These are phyloP conservation scores for Daedaleopsis nitida DNA, from an alignment of 768 basidiomycete genomes.

Conservation along the genomic window DNA sequence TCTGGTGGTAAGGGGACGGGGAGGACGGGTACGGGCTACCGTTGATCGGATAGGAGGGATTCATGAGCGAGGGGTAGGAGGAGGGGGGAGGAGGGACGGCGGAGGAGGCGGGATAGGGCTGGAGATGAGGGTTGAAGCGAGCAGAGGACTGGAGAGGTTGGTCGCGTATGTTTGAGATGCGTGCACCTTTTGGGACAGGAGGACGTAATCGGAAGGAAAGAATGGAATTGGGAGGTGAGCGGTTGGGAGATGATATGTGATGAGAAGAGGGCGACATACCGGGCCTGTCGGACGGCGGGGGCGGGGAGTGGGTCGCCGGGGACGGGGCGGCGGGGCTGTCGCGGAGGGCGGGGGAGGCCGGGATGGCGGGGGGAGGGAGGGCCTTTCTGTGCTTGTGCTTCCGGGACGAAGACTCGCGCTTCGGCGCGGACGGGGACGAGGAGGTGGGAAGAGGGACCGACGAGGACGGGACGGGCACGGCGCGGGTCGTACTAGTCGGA, in stretches of 20 bases:
- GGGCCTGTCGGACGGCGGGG: constrained; percentile 15
- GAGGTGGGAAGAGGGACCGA: constrained; percentile 13
- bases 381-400: constrained; percentile 11
- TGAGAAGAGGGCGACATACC: constrained; percentile 16
- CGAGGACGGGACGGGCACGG: constrained; percentile 14
- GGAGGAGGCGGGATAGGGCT: constrained; percentile 53
- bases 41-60: constrained; percentile 66
- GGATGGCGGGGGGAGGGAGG: constrained; percentile 5
- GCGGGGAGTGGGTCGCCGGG: constrained; percentile 5
- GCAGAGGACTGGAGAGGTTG: constrained; percentile 35
- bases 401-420: constrained; percentile 16
- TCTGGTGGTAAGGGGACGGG: constrained; percentile 36
- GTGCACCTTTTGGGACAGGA: constrained; percentile 29
- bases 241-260: constrained; percentile 8
- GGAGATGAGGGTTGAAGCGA: constrained; percentile 41
- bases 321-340: constrained; percentile 5
- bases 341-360: constrained; percentile 5
- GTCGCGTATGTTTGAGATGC: constrained; percentile 35
- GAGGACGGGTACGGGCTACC: constrained; percentile 52
- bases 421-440: constrained; percentile 15
- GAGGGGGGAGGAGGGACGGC: constrained; percentile 11
- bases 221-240: not conserved
- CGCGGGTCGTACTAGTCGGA: constrained; percentile 1
- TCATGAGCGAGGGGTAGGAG: constrained; percentile 53
- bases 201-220: constrained; percentile 5